A percentile compares a stretch with the other conserved stretches of the same genome.
Conservation (phyloP, 768 basidiomycete species). For the Ramaria rubella region DNA sequence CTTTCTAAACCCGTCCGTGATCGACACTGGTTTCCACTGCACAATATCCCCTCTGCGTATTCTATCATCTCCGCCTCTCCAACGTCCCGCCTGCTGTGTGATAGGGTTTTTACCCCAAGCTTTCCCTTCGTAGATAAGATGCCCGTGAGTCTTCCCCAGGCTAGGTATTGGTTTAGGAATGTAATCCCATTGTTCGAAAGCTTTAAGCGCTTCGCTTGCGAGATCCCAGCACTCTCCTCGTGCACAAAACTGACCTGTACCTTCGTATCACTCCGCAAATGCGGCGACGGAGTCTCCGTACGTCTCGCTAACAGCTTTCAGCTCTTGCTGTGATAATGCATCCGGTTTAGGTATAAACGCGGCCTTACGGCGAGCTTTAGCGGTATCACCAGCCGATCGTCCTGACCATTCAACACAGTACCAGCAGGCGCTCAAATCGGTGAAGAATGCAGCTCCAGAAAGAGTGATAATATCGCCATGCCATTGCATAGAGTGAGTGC, state of each 20-base stretch:
- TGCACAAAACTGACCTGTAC: slow-evolving; percentile 37
- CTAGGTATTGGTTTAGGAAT: slow-evolving; percentile 42
- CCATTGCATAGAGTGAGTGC: slow-evolving; percentile 23
- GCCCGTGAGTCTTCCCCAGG: slow-evolving; percentile 47
- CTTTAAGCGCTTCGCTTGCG: slow-evolving; percentile 42
- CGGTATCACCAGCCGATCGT: slow-evolving; percentile 15
- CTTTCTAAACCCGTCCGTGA: slow-evolving; percentile 18
- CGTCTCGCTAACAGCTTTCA: slow-evolving; percentile 38
- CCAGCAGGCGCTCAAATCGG: slow-evolving; percentile 46
- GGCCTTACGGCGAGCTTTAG: slow-evolving; percentile 33
- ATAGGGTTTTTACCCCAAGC: slow-evolving; percentile 25
- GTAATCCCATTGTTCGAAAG: slow-evolving; percentile 35
- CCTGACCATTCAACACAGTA: slow-evolving; percentile 35
- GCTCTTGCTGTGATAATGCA: slow-evolving; percentile 26
- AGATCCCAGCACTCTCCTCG: slow-evolving; percentile 56
- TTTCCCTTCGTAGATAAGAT: slow-evolving; percentile 41
- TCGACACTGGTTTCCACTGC: slow-evolving; percentile 41
- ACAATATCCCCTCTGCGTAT: slow-evolving; percentile 50
- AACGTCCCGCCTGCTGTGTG: slow-evolving; percentile 32
- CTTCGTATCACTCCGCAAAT: slow-evolving; percentile 42
- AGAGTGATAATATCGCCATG: slow-evolving; percentile 27
- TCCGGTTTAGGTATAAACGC: slow-evolving; percentile 35
- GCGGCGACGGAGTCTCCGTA: slow-evolving; percentile 45
- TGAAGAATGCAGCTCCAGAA: slow-evolving; percentile 36
- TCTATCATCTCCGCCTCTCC: slow-evolving; percentile 47